A percentile compares a stretch with the other conserved stretches of the same genome.
phyloP scores from a whole-genome alignment of 352 stramenopile genomes.

The Phytophthora quininea region DNA sequence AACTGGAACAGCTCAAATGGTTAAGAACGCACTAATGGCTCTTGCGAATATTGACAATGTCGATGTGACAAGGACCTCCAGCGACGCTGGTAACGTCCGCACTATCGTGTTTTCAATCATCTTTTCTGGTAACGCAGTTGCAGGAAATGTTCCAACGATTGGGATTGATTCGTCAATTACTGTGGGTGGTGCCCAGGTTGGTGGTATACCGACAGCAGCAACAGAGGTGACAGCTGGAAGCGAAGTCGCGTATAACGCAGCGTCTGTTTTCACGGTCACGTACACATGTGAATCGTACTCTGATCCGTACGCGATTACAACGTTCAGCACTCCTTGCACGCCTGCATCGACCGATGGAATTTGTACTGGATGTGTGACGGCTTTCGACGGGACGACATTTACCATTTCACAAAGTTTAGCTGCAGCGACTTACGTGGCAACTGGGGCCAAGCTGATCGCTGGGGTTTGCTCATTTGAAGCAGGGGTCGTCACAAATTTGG shows the following conservation, averaged over 20 bases:
- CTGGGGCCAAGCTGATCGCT: slow-evolving; percentile 45
- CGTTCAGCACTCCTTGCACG: slow-evolving; percentile 62
- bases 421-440: slow-evolving; percentile 13
- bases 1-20: slow-evolving; percentile 6
- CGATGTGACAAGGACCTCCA: slow-evolving; percentile 27
- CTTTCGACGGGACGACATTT: slow-evolving; percentile 68
- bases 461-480: slow-evolving; percentile 71
- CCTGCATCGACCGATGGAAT: slow-evolving; percentile 17
- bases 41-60: slow-evolving; percentile 63
- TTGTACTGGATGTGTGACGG: slow-evolving; percentile 68
- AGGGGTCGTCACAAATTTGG: slow-evolving; percentile 10
- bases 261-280: slow-evolving; percentile 46
- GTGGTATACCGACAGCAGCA: slow-evolving; percentile 33
- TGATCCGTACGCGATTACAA: slow-evolving; percentile 55
- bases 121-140: slow-evolving; percentile 85
- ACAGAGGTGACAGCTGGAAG: slow-evolving; percentile 46
- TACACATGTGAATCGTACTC: slow-evolving; percentile 88
- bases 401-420: slow-evolving; percentile 31
- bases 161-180: slow-evolving; percentile 48
- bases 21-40: slow-evolving; percentile 31
- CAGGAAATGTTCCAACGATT: slow-evolving; percentile 88
- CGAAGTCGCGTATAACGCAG: slow-evolving; percentile 44
- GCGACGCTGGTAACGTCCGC: slow-evolving; percentile 47
- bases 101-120: slow-evolving; percentile 86
- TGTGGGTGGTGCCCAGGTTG: slow-evolving; percentile 27